Evolutionary conservation across 106 monocot species (phyloP), one percentile per base, ranked within the genome.

Genomic region (Dioscorea alata): DNA sequence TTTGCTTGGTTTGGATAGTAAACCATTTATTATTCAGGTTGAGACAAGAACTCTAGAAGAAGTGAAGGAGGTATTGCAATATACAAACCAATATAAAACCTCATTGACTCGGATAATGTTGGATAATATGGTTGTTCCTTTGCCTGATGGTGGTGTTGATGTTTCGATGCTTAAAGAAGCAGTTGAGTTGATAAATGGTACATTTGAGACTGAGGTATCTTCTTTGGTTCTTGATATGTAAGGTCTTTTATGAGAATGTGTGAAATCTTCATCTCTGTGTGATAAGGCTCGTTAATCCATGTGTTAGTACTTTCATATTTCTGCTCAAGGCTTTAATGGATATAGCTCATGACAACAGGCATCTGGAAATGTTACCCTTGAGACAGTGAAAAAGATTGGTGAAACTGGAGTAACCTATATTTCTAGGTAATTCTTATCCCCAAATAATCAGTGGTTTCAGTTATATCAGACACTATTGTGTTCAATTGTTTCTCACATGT

Each of bases 321-420:
- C 5, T 54, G 15, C 54, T 18, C 2, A 54, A 54, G 4, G 54
- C 54, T 13, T 54, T 54, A 19, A 54, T 18, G 15, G 54, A 54
- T 54, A 23, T 23, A 19, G 50, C 16, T 50, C 8, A 42, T 54
- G 20, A 32, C 65, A 33, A 24, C 77, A 97, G 96, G 99, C 99
- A 65, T 99, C 99, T 59, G 93, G 99, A 87, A 99, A 99, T 87
- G 93, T 99, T 33, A 90, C 99, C 50, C 79, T 99, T 51, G 87
- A 99, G 33, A 90, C 90, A 25, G 99, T 93, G 66, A 85, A 84
- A 57, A 99, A 90, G 81, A 93, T 99, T 71, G 92, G 99, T 66
- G 76, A 79, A 71, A 88, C 90, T 71, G 99, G 99, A 49, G 99
- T 99, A 9, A 90, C 99, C 68, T 99, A 81, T 67, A 96, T 96